These are phyloP conservation scores for Cyclotella baltica DNA, from an alignment of 108 stramenopile species.

Conservation along the genomic window DNA sequence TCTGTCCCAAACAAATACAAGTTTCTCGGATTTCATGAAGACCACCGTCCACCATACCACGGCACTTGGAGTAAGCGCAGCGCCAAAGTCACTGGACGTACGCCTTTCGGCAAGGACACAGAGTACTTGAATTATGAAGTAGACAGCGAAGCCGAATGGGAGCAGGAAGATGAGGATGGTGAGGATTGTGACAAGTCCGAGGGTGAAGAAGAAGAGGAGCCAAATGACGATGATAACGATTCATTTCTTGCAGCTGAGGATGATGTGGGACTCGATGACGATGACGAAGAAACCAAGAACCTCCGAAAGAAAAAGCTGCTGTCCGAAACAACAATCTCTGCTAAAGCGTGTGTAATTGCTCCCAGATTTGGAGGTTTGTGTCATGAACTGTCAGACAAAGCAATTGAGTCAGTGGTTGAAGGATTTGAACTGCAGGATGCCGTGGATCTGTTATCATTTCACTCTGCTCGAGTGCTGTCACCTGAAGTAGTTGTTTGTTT, in stretches of 20 bases:
- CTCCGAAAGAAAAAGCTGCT: conserved; percentile 73
- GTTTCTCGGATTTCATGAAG: conserved; percentile 85
- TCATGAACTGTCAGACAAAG: conserved; percentile 29
- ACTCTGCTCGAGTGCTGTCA: conserved; percentile 34
- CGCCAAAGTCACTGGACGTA: conserved; percentile 69
- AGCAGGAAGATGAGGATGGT: conserved; percentile 90
- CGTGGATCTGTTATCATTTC: conserved; percentile 25
- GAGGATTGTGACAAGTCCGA: conserved; percentile 77
- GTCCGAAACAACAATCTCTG: conserved; percentile 30
- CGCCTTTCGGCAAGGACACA: conserved; percentile 79
- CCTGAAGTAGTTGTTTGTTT: conserved; percentile 53
- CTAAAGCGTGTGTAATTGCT: conserved; percentile 64
- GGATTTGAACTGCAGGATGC: conserved; percentile 43
- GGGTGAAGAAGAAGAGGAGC: conserved; percentile 70
- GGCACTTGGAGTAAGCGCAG: conserved; percentile 93
- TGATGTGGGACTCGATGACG: conserved; percentile 63
- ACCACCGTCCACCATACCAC: conserved; percentile 85
- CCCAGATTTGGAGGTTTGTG: conserved; percentile 64
- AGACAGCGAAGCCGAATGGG: conserved; percentile 94
- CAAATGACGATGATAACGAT: conserved; percentile 69
- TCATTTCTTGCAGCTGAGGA: conserved; percentile 86
- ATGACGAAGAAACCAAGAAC: conserved; percentile 77
- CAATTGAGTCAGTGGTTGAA: conserved; percentile 29
- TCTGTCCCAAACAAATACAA: conserved; percentile 78
- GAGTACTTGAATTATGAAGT: conserved; percentile 81